Evolutionary conservation across 1,284 basidiomycete species (phyloP), one percentile per base, ranked within the genome.

Genomic region (Cryptococcus sp.): DNA sequence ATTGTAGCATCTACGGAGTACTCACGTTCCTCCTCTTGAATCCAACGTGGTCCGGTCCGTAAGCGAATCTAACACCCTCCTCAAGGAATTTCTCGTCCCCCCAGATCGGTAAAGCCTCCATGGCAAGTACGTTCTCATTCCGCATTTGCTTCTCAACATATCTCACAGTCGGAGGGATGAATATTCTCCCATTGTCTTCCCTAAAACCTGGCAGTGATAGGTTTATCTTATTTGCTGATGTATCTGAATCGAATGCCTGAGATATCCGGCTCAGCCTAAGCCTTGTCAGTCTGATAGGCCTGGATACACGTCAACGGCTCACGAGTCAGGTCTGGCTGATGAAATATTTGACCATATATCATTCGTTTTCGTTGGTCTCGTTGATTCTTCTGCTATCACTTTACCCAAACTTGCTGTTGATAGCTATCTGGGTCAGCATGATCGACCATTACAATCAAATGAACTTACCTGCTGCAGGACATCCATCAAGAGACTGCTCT

Each of bases 151-250:
- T 71, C 57, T 71, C 71, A 59, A 88, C 90, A 82, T 91, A 91
- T 71, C 86, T 87, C 11, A 95, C 87, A 35, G 91, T 89, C 23
- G 93, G 93, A n/a, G 95, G 83, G 23, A 95, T 84, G 86, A 90
- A 96, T 3, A 92, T 86, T 76, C 88, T 90, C 68, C 83, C 85
- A 64, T 87, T 77, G 67, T 94, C 84, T 68, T 95, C 91, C 55
- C 91, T 81, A 74, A 94, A 94, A 2, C 92, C 91, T 46, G 90
- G 89, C 34, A 94, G 85, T 47, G 93, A 90, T 15, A 98, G 82
- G 78, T 98, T 97, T 72, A 97, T 82, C 80, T 98, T 98, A 62
- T 87, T 80, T 6, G 84, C 80, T 73, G 83, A 84, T 1, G 82
- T 74, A 74, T 98, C 93, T 36, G 85, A 84, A 72, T 95, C 90